These are phyloP conservation scores for Camelina laxa DNA, from an alignment of 345 rosid genomes.

Conservation along the genomic window DNA sequence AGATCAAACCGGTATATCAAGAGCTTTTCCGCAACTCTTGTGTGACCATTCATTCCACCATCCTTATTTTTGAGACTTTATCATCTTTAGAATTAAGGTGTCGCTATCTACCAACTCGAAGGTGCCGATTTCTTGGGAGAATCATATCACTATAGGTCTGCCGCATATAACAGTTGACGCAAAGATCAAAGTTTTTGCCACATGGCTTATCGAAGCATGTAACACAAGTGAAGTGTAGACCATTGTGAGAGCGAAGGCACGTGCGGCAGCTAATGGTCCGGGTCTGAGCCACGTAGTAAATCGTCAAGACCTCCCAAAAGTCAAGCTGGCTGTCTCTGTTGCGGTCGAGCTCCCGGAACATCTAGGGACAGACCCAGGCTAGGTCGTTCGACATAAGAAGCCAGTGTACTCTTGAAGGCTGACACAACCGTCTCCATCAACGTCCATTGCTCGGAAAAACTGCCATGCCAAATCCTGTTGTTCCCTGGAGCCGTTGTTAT, in stretches of 20 bases:
- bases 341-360: conserved; percentile 11
- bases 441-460: conserved; percentile 26
- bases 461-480: conserved; percentile 7
- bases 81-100: too few species aligned
- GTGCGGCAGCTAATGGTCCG: conserved; percentile 19
- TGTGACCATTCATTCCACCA: too few species aligned
- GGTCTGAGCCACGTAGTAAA: conserved; percentile 27
- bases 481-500: conserved; percentile 28
- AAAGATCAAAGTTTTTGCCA: conserved; percentile 18
- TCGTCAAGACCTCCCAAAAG: conserved; percentile 36
- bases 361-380: background rate
- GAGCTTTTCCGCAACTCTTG: too few species aligned
- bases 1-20: too few species aligned
- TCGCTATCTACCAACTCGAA: too few species aligned
- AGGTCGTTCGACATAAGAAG: background rate
- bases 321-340: conserved; percentile 31
- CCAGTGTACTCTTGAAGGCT: conserved; percentile 17
- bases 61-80: too few species aligned
- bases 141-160: background rate
- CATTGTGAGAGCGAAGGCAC: background rate
- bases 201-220: conserved; percentile 21
- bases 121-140: too few species aligned
- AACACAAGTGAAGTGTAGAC: conserved; percentile 30
- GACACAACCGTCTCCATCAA: conserved; percentile 6
- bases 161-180: conserved; percentile 3